phyloP scores from a whole-genome alignment of 2,329 filamentous ascomycete species.

The Tricladium varicosporioides region DNA sequence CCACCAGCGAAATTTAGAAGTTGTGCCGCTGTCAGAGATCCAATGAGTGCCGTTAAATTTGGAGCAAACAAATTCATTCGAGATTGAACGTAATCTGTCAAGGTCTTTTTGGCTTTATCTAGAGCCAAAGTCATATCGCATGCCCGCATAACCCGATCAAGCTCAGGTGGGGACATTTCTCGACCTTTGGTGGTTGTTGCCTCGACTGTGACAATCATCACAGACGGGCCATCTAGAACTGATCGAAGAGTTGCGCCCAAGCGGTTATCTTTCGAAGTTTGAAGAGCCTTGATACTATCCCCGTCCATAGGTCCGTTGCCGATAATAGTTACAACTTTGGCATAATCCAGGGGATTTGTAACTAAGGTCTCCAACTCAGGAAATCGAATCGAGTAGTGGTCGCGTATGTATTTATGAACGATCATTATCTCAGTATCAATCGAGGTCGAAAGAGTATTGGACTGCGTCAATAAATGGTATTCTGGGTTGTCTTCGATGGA shows the following conservation, averaged over 20 bases:
- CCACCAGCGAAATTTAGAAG: slow-evolving; percentile 94
- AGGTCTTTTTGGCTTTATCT: slow-evolving; percentile 78
- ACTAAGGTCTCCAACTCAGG: slow-evolving; percentile 89
- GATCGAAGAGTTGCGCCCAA: slow-evolving; percentile 72
- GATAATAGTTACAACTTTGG: slow-evolving; percentile 89
- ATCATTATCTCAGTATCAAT: slow-evolving; percentile 91
- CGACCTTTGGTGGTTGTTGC: slow-evolving; percentile 85
- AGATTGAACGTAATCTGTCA: slow-evolving; percentile 94
- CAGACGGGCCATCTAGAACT: slow-evolving; percentile 80
- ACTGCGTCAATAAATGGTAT: slow-evolving; percentile 83
- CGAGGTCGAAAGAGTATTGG: slow-evolving; percentile 84
- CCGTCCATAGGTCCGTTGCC: slow-evolving; percentile 86
- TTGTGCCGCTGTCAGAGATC: slow-evolving; percentile 89
- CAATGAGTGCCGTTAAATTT: slow-evolving; percentile 86
- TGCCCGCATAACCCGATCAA: slow-evolving; percentile 70
- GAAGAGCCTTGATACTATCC: slow-evolving; percentile 75
- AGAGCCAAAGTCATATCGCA: slow-evolving; percentile 88
- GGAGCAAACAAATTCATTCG: slow-evolving; percentile 96
- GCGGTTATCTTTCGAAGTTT: slow-evolving; percentile 74
- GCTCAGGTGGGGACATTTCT: slow-evolving; percentile 71
- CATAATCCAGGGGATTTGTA: slow-evolving; percentile 90
- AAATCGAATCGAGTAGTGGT: slow-evolving; percentile 92
- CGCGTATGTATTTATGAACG: slow-evolving; percentile 93
- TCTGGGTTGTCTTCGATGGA: slow-evolving; percentile 91
- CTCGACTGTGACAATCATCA: slow-evolving; percentile 96